Evolutionary conservation across 2,329 filamentous ascomycete species (phyloP).

Genomic region (Scolecobasidium constrictum): DNA sequence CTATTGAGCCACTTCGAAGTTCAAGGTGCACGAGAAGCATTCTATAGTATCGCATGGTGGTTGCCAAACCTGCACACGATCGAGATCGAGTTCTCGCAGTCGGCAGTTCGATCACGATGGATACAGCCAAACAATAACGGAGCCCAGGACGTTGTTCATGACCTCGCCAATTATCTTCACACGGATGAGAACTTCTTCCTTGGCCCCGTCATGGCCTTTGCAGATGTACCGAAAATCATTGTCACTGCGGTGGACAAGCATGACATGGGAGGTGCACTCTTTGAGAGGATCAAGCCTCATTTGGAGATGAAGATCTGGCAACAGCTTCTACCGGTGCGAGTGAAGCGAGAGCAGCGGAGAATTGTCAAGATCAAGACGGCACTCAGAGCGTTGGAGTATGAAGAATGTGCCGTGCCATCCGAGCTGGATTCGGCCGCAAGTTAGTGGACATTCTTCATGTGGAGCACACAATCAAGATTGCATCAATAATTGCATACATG

Average conservation of each 20-base stretch:
- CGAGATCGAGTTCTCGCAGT: neutral
- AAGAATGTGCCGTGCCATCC: too few species aligned
- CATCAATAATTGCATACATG: too few species aligned
- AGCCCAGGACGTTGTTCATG: neutral
- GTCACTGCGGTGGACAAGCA: neutral
- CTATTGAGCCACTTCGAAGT: constrained; percentile 8
- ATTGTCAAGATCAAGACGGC: constrained; percentile 5
- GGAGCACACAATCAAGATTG: too few species aligned
- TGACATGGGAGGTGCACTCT: neutral
- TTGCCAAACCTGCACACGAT: constrained; percentile 2
- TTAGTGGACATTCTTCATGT: too few species aligned
- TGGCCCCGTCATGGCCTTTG: constrained; percentile 8
- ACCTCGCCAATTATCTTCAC: neutral
- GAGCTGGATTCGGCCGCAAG: too few species aligned
- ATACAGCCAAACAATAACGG: neutral
- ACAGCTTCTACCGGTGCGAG: constrained; percentile 7
- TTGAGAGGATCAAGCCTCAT: constrained; percentile 1
- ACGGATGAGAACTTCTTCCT: constrained; percentile 5
- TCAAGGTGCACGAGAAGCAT: constrained; percentile 6
- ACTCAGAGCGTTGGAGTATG: constrained; percentile 1
- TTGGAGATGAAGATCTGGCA: constrained; percentile 6
- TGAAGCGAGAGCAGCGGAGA: constrained; percentile 8
- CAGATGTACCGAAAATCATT: neutral
- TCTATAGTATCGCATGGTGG: constrained; percentile 5
- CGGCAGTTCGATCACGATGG: neutral